Evolutionary conservation across 495 filamentous ascomycete species (phyloP).

Genomic region (Trichoderma reesei): DNA sequence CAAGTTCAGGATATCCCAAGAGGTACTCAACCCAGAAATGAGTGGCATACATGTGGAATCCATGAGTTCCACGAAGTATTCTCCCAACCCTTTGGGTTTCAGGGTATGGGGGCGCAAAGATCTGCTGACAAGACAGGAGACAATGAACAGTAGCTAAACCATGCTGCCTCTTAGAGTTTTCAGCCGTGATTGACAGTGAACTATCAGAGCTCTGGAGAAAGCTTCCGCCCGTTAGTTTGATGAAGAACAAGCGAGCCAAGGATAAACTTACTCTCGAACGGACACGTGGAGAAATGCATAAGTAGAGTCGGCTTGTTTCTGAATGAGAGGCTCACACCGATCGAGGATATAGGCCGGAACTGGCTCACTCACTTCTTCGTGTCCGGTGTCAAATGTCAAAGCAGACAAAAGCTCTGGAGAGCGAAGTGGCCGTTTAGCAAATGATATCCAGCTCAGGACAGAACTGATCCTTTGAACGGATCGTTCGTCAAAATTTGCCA

Average conservation of each 20-base stretch:
- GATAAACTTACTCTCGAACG: slow-evolving; percentile 25
- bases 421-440: slow-evolving; percentile 21
- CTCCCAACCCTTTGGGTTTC: neutral
- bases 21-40: slow-evolving; percentile 23
- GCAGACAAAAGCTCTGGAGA: slow-evolving; percentile 23
- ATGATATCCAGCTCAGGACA: slow-evolving; percentile 26
- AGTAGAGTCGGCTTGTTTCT: slow-evolving; percentile 18
- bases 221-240: no score
- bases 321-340: slow-evolving; percentile 21
- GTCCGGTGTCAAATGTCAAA: slow-evolving; percentile 17
- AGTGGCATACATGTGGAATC: slow-evolving; percentile 21
- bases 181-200: slow-evolving; percentile 12
- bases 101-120: slow-evolving; percentile 6
- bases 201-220: slow-evolving; percentile 18
- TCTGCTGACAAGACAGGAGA: slow-evolving; percentile 13
- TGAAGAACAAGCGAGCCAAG: no score
- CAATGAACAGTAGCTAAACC: slow-evolving; percentile 16
- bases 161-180: slow-evolving; percentile 10
- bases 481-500: slow-evolving; percentile 18
- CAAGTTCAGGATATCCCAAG: no score
- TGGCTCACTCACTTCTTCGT: slow-evolving; percentile 10
- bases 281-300: slow-evolving; percentile 25
- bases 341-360: slow-evolving; percentile 22
- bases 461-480: slow-evolving; percentile 18
- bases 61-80: slow-evolving; percentile 15